Evolutionary conservation across 2,329 filamentous ascomycete genomes (phyloP), one percentile per base, ranked within the genome.

Genomic region (Ophiostoma himal-ulmi): DNA sequence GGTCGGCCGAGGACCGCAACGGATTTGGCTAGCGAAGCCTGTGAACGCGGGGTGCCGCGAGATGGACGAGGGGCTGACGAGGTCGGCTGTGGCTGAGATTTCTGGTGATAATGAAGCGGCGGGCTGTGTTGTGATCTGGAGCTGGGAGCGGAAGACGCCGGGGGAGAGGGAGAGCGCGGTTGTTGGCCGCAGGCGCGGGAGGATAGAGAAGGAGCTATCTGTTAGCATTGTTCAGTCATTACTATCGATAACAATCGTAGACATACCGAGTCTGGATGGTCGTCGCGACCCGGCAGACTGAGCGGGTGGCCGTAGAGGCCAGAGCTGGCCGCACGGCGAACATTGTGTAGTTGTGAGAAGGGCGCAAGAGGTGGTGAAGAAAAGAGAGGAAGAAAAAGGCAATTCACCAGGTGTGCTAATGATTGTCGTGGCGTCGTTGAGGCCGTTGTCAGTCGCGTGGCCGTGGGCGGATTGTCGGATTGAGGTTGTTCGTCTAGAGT

Each of bases 1-100:
- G 41, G 84, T 88, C 75, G 86, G 82, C 71, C 86, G 83, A 67
- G 86, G 86, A 1, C 85, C 86, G 79, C 83, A 88, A 70, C 86
- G 84, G 73, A 88, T 79, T 79, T 87, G 85, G 72, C 76, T 77
- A 64, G 78, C 73, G 6, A 73, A 22, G 67, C 79, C 81, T 5
- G 76, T 78, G n/a, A 88, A 78, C 10, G 83, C 83, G 39, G 86
- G 86, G 77, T 87, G 82, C 37, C 83, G 76, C 14, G 85, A 83
- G 73, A 88, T 81, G 72, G 83, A 77, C 14, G 78, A 75, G 69
- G 76, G 77, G 34, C 82, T 79, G 13, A 87, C 80, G 26, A 86
- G 71, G 73, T 87, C 85, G 37, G 72, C 73, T 34, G 62, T 57
- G 11, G 68, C 44, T 20, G 72, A 70, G 0, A 74, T 69, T 26